Evolutionary conservation across 2,329 filamentous ascomycete genomes (phyloP), one percentile per base, ranked within the genome.

Genomic region (Penicillium digitatum): DNA sequence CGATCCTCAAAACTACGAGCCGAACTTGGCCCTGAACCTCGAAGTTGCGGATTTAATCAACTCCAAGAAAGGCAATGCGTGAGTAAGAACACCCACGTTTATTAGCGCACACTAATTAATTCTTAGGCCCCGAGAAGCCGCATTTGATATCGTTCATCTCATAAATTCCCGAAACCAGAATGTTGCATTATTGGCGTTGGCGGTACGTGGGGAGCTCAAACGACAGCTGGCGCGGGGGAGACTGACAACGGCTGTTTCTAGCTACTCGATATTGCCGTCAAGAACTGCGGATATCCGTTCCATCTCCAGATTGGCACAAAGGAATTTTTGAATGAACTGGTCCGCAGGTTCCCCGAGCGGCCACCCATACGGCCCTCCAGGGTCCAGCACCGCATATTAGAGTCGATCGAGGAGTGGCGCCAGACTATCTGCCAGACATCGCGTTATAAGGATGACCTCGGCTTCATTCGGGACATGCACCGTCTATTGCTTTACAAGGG

Each of bases 231-330:
- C 45, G 54, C 35, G 48, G 51, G 52, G 31, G 20, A 52, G 51
- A 52, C 52, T 63, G 48, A 61, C 59, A 54, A 50, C 27, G 29
- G 31, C 16, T 40, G 6, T 48, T 43, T 35, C n/a, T 67, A 87
- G 78, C 84, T 99, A 63, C 89, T 99, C 71, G 94, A 99, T 73
- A 97, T 97, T 61, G 97, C 94, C 75, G 94, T 97, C 75, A 99
- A 99, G 81, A 99, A 99, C 78, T 99, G 94, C 81, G 94, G 94
- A 66, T 99, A 99, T 72, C 92, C 94, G 1, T 99, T 99, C 75
- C 94, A 99, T 71, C 85, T 99, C 55, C 94, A 99, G 76, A 96
- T 99, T 71, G 92, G 89, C 74, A 97, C 94, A 64, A 99, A 99
- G 74, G 94, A 99, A 69, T 99, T 99, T 67, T 85, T 99, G 66